phyloP scores from a whole-genome alignment of 805 yeast genomes.

The Kuraishia capsulata region DNA sequence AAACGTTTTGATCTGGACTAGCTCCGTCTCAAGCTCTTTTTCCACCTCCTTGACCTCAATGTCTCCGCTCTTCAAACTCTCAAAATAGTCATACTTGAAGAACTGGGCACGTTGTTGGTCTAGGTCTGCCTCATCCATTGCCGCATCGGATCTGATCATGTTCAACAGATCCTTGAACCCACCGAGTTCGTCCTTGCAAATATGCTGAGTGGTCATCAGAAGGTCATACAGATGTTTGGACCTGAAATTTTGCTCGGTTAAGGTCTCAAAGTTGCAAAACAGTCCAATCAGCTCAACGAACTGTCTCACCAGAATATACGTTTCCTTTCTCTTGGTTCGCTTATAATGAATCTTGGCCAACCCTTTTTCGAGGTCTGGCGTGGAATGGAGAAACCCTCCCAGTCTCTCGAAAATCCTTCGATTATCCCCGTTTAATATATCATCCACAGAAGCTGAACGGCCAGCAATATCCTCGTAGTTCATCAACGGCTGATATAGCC shows the following conservation, averaged over 20 bases:
- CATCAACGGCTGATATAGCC: slow-evolving; percentile 71
- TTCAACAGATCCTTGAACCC: slow-evolving; percentile 25
- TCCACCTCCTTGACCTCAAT: slow-evolving; percentile 36
- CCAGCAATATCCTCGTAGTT: slow-evolving; percentile 42
- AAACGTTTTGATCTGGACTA: slow-evolving; percentile 32
- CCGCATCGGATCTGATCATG: slow-evolving; percentile 45
- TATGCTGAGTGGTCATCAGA: slow-evolving; percentile 7
- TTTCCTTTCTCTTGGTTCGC: slow-evolving; percentile 48
- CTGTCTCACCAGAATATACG: slow-evolving; percentile 42
- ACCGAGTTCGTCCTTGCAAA: slow-evolving; percentile 10
- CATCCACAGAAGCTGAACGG: slow-evolving; percentile 56
- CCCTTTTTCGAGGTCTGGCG: slow-evolving; percentile 51
- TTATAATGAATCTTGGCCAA: slow-evolving; percentile 53
- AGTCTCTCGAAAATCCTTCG: slow-evolving; percentile 24
- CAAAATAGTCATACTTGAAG: slow-evolving; percentile 35
- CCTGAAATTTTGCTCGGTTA: slow-evolving; percentile 13
- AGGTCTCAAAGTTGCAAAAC: slow-evolving; percentile 9
- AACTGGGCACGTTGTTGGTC: slow-evolving; percentile 35
- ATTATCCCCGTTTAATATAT: slow-evolving; percentile 30
- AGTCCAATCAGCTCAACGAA: slow-evolving; percentile 28
- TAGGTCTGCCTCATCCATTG: slow-evolving; percentile 38
- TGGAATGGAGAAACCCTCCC: slow-evolving; percentile 17
- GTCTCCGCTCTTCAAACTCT: slow-evolving; percentile 22
- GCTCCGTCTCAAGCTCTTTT: slow-evolving; percentile 38
- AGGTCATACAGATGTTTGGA: slow-evolving; percentile 16